phyloP scores from a whole-genome alignment of 768 basidiomycete genomes.

The Mycena leptocephala region DNA sequence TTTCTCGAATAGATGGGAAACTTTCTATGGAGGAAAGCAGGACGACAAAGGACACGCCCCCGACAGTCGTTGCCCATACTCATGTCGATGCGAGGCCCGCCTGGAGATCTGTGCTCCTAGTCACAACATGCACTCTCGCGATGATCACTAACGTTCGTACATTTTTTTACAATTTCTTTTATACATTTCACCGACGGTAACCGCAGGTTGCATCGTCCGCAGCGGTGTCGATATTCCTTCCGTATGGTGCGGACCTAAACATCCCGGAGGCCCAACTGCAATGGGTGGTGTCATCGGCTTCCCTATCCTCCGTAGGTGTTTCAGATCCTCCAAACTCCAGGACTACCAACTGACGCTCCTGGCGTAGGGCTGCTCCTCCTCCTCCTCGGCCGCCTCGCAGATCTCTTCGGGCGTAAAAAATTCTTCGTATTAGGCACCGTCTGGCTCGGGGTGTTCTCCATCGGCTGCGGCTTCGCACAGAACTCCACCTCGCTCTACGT shows the following conservation, averaged over 20 bases:
- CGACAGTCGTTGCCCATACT: too few species aligned
- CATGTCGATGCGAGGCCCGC: too few species aligned
- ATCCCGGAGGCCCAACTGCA: slow-evolving; percentile 62
- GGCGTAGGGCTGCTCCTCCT: slow-evolving; percentile 75
- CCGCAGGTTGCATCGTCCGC: slow-evolving; percentile 45
- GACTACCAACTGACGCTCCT: neutral
- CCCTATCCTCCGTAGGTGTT: slow-evolving; percentile 65
- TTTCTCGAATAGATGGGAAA: too few species aligned
- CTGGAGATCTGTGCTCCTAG: neutral
- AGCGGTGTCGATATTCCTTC: slow-evolving; percentile 44
- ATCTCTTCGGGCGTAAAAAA: slow-evolving; percentile 73
- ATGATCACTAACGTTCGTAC: slow-evolving; percentile 54
- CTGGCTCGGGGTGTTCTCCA: slow-evolving; percentile 59
- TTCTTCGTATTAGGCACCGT: slow-evolving; percentile 67
- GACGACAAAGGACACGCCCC: too few species aligned
- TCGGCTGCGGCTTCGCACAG: slow-evolving; percentile 69
- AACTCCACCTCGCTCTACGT: slow-evolving; percentile 67
- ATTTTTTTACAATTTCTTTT: neutral
- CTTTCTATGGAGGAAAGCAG: too few species aligned
- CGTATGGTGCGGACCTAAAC: slow-evolving; percentile 53
- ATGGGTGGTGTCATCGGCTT: slow-evolving; percentile 66
- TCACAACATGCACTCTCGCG: slow-evolving; percentile 47
- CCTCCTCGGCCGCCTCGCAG: slow-evolving; percentile 73
- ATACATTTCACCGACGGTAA: neutral
- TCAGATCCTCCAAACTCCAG: slow-evolving; percentile 13